Base-by-base conservation (phyloP, 2,329 filamentous ascomycete genomes). In the Fusarium cyanostomum region DNA sequence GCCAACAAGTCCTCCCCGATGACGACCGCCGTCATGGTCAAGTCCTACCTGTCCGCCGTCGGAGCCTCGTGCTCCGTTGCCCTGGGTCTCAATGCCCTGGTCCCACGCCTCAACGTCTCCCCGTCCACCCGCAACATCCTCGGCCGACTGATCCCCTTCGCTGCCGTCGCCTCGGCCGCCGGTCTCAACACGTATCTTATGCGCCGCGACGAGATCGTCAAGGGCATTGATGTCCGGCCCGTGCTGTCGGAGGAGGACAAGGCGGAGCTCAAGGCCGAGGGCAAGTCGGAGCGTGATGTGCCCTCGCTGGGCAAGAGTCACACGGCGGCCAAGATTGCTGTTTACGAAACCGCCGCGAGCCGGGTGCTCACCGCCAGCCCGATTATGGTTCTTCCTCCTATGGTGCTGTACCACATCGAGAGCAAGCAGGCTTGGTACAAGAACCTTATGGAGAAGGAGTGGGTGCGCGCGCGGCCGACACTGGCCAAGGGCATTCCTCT, bases 1-100 rank as follows among this genome's bases (percentile, higher is more conserved):
- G 92, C 94, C 64, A 99, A 99, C 85, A 99, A 99, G 78, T 97
- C 93, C 34, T 94, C 92, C 4, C 92, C 94, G 1, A 85, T 98
- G 63, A 91, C 91, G 16, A 90, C 87, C 57, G 86, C 87, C 18
- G 91, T 92, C 68, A 89, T 99, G 62, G 86, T 89, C 62, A 89
- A 97, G 78, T 97, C 93, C 48, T 99, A 98, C 82, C 86, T 91
- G 74, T 84, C 97, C 60, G 95, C 95, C 51, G 95, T 99, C 16
- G 89, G 91, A 53, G 94, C 95, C 28, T 97, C 92, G 12, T 99
- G 95, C 80, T 91, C 91, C 64, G 95, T 99, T 9, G 95, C 95
- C 5, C 84, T 98, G 1, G 94, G 95, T 33, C 86, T 99, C 45
- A 98, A 97, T 78, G 87, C 92, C 31, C 79, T 97, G 27, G 94